phyloP scores from a whole-genome alignment of 2,329 filamentous ascomycete species.

The Niveomyces coronatus region DNA sequence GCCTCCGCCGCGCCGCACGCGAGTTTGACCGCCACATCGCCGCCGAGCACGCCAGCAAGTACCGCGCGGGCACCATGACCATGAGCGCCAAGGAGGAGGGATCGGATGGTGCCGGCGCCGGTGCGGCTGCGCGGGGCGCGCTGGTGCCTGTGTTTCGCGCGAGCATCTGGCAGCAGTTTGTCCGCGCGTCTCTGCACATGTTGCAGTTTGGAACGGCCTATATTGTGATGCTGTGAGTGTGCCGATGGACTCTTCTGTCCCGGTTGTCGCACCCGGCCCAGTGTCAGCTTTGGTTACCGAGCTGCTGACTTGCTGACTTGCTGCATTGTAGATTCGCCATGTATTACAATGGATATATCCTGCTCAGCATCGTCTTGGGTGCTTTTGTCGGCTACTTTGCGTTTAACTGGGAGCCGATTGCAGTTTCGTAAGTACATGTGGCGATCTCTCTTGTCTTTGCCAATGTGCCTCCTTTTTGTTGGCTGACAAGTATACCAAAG shows the following conservation, averaged over 20 bases:
- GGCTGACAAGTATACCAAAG: conserved; percentile 9
- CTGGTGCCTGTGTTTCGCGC: conserved; percentile 38
- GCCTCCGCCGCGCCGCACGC: conserved; percentile 57
- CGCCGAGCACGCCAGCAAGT: conserved; percentile 35
- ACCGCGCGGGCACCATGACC: conserved; percentile 12
- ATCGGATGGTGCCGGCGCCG: conserved; percentile 11
- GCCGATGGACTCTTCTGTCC: no score
- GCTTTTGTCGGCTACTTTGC: conserved; percentile 62
- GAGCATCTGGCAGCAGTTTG: conserved; percentile 51
- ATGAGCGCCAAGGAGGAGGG: conserved; percentile 9
- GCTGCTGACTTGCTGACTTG: conserved; percentile 4
- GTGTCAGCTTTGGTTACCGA: not conserved
- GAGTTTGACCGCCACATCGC: conserved; percentile 63
- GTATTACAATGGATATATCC: conserved; percentile 63
- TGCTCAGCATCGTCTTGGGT: conserved; percentile 72
- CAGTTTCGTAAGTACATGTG: conserved; percentile 21
- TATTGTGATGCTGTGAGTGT: conserved; percentile 60
- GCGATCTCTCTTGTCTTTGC: not conserved
- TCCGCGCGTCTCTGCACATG: conserved; percentile 59
- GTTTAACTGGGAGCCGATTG: conserved; percentile 58
- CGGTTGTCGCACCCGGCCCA: not conserved
- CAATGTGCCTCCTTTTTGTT: not conserved
- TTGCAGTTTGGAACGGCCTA: conserved; percentile 66
- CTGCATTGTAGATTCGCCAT: conserved; percentile 31
- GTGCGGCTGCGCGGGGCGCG: conserved; percentile 5